phyloP scores from a whole-genome alignment of 1,284 basidiomycete species.

The Austroboletus niveus region DNA sequence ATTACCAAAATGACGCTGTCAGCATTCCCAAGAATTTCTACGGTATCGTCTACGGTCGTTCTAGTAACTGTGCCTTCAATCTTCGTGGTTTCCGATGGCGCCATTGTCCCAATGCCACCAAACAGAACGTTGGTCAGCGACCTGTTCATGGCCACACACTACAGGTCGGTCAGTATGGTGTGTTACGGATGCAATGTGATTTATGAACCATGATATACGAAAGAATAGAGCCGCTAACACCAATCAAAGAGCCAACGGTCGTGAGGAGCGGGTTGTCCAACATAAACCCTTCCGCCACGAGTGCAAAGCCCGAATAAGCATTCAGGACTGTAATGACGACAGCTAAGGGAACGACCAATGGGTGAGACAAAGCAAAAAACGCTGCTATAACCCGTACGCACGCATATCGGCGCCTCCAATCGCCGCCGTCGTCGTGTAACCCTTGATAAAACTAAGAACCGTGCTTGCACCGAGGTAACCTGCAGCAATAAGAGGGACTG shows the following conservation, averaged over 20 bases:
- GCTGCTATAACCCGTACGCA: slow-evolving; percentile 37
- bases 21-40: slow-evolving; percentile 71
- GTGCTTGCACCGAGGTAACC: slow-evolving; percentile 73
- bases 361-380: neutral
- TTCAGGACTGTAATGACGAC: slow-evolving; percentile 87
- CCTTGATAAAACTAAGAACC: slow-evolving; percentile 75
- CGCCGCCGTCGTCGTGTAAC: slow-evolving; percentile 80
- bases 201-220: slow-evolving; percentile 81
- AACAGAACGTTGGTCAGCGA: slow-evolving; percentile 77
- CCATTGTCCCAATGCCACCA: slow-evolving; percentile 68
- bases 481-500: slow-evolving; percentile 70
- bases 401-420: slow-evolving; percentile 91
- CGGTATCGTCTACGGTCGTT: slow-evolving; percentile 74
- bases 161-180: slow-evolving; percentile 11
- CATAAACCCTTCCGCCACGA: slow-evolving; percentile 93
- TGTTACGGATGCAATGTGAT: slow-evolving; percentile 7
- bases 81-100: slow-evolving; percentile 57
- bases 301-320: slow-evolving; percentile 86
- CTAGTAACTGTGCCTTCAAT: slow-evolving; percentile 80
- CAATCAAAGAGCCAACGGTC: slow-evolving; percentile 79
- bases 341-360: slow-evolving; percentile 40
- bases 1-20: slow-evolving; percentile 80
- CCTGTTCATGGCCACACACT: slow-evolving; percentile 90
- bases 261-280: slow-evolving; percentile 80
- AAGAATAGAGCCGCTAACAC: slow-evolving; percentile 84